Evolutionary conservation across 2,329 filamentous ascomycete genomes (phyloP), one percentile per base, ranked within the genome.

Genomic region (Sphaerulina vaccinii): DNA sequence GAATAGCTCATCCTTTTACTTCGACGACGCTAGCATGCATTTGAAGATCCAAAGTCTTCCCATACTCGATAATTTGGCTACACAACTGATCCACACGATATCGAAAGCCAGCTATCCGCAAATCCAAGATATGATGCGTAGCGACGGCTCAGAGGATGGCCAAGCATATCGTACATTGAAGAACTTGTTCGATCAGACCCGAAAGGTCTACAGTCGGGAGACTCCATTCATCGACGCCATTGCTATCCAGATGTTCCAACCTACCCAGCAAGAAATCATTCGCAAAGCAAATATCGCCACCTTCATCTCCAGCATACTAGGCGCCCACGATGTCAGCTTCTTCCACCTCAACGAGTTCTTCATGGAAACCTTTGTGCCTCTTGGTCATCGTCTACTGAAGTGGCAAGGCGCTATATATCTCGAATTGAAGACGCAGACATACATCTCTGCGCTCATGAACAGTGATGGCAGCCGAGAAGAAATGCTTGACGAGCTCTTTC

Each of bases 371-470:
- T 86, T 86, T 62, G 79, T 84, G 7, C 79, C 81, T 0, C 76
- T 82, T 49, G 79, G 80, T 19, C 76, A 75, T 32, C 73, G 79
- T 9, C 65, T 86, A 18, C 68, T 82, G 16, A 82, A 83, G 59
- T 79, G 78, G 54, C 81, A 84, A 60, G 81, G 79, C 1, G 75
- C 78, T 11, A 70, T 86, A 21, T 84, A 79, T 58, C 73, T 86
- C 11, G 82, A 85, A 55, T 69, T 86, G 15, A 86, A 86, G 68
- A 85, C 83, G 1, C 83, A 86, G 64, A 81, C 82, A 11, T 86
- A 84, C 61, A 81, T 86, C 50, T 81, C 81, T 3, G 79, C 80
- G 3, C 73, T 83, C 62, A 77, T 80, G 57, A 79, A 77, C 60
- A 77, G 76, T 36, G 77, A 82, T 48, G 76, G 75, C 22, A 73